Conservation (phyloP, 2,329 filamentous ascomycete genomes). For the Aspergillus puulaauensis region DNA sequence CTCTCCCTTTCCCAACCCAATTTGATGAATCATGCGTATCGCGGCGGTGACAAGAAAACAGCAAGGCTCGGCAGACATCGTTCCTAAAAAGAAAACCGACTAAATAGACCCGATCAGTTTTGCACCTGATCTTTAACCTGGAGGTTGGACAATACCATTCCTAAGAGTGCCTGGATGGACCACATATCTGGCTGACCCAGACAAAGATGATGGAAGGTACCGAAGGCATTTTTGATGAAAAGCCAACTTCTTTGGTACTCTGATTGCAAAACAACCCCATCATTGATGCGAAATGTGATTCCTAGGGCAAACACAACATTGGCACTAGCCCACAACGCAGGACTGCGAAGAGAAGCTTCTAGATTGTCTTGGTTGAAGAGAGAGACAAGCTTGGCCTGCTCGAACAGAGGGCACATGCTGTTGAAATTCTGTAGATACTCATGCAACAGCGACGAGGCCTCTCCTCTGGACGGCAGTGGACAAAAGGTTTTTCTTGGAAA, state of each 20-base stretch:
- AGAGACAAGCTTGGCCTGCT: slow-evolving; percentile 9
- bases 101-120: not conserved
- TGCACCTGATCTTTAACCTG: not conserved
- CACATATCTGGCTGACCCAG: slow-evolving; percentile 15
- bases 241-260: slow-evolving; percentile 16
- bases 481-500: slow-evolving; percentile 10
- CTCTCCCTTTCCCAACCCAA: slow-evolving; percentile 10
- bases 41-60: slow-evolving; percentile 15
- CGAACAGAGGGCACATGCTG: slow-evolving; percentile 12
- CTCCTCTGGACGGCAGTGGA: slow-evolving; percentile 14
- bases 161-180: slow-evolving; percentile 15
- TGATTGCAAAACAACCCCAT: not conserved
- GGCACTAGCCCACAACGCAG: slow-evolving; percentile 15
- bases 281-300: slow-evolving; percentile 9
- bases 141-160: slow-evolving; percentile 12
- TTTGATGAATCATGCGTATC: slow-evolving; percentile 14
- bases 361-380: slow-evolving; percentile 11
- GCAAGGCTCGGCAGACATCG: slow-evolving; percentile 12
- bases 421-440: slow-evolving; percentile 17
- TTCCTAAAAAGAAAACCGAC: slow-evolving; percentile 13
- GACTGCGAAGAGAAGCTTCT: slow-evolving; percentile 1
- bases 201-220: slow-evolving; percentile 12
- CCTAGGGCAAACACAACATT: slow-evolving; percentile 18
- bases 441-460: slow-evolving; percentile 8
- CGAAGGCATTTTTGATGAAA: slow-evolving; percentile 18